phyloP scores from a whole-genome alignment of 495 filamentous ascomycete species.

The Podospora bellae-mahoneyi region DNA sequence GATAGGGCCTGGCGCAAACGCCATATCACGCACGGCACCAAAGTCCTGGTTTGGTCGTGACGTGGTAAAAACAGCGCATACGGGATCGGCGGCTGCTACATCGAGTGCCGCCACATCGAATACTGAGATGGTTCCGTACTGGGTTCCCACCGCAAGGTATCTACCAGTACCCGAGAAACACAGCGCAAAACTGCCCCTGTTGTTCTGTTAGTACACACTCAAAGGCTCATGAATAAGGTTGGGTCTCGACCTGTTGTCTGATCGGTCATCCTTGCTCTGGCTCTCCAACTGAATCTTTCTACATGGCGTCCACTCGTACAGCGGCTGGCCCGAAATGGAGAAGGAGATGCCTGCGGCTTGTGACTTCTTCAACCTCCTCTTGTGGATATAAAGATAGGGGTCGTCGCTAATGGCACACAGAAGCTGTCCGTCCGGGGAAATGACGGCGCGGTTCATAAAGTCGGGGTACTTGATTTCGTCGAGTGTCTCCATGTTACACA shows the following conservation, averaged over 20 bases:
- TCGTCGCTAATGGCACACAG: slow-evolving; percentile 84
- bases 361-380: slow-evolving; percentile 31
- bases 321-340: slow-evolving; percentile 10
- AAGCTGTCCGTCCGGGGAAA: slow-evolving; percentile 81
- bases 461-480: slow-evolving; percentile 68
- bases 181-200: slow-evolving; percentile 53
- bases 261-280: slow-evolving; percentile 44
- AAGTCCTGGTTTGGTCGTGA: slow-evolving; percentile 56
- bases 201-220: slow-evolving; percentile 16
- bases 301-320: slow-evolving; percentile 41
- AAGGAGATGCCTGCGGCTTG: slow-evolving; percentile 3
- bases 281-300: slow-evolving; percentile 48
- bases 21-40: slow-evolving; percentile 86
- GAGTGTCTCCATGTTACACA: slow-evolving; percentile 51
- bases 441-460: slow-evolving; percentile 85
- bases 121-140: slow-evolving; percentile 54
- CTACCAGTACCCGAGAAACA: slow-evolving; percentile 51
- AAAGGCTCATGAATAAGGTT: neutral
- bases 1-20: slow-evolving; percentile 83
- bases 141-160: slow-evolving; percentile 55
- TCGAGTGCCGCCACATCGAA: slow-evolving; percentile 43
- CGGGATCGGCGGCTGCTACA: slow-evolving; percentile 36
- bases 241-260: slow-evolving; percentile 35
- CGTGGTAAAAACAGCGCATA: slow-evolving; percentile 49
- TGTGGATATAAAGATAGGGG: slow-evolving; percentile 76